These are phyloP conservation scores for Xerocomellus amylosporus DNA, from an alignment of 768 basidiomycete genomes.

Conservation along the genomic window DNA sequence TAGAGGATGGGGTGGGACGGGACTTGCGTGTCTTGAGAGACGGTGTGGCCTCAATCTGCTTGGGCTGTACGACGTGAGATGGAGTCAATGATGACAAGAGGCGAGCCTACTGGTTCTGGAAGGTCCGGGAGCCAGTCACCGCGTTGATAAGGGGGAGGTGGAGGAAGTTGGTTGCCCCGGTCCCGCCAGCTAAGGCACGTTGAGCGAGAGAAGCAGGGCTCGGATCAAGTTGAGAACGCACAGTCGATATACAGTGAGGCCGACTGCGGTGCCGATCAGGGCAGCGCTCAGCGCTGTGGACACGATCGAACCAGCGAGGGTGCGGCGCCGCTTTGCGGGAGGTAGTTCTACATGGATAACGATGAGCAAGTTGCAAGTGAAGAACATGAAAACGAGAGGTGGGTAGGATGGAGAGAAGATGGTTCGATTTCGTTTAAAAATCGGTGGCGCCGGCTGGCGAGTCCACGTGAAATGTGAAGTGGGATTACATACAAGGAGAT, in stretches of 20 bases:
- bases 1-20: slow-evolving; percentile 31
- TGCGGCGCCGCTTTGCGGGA: slow-evolving; percentile 75
- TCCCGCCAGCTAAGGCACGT: slow-evolving; percentile 63
- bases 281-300: slow-evolving; percentile 83
- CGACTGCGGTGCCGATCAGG: slow-evolving; percentile 82
- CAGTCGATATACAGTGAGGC: slow-evolving; percentile 84
- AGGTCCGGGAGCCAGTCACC: slow-evolving; percentile 52
- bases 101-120: slow-evolving; percentile 33
- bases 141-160: slow-evolving; percentile 66
- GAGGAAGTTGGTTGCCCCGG: slow-evolving; percentile 54
- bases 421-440: slow-evolving; percentile 19
- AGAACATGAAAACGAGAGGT: slow-evolving; percentile 27
- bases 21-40: slow-evolving; percentile 40
- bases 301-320: slow-evolving; percentile 78
- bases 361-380: slow-evolving; percentile 41
- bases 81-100: background rate
- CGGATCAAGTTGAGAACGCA: slow-evolving; percentile 39
- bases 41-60: slow-evolving; percentile 35
- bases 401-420: slow-evolving; percentile 10
- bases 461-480: slow-evolving; percentile 18
- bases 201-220: background rate
- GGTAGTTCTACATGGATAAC: slow-evolving; percentile 66
- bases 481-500: slow-evolving; percentile 21
- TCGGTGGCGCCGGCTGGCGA: slow-evolving; percentile 4
- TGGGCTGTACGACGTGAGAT: slow-evolving; percentile 21